Conservation (phyloP, 164 flowering plant species). For the Malania oleifera region DNA sequence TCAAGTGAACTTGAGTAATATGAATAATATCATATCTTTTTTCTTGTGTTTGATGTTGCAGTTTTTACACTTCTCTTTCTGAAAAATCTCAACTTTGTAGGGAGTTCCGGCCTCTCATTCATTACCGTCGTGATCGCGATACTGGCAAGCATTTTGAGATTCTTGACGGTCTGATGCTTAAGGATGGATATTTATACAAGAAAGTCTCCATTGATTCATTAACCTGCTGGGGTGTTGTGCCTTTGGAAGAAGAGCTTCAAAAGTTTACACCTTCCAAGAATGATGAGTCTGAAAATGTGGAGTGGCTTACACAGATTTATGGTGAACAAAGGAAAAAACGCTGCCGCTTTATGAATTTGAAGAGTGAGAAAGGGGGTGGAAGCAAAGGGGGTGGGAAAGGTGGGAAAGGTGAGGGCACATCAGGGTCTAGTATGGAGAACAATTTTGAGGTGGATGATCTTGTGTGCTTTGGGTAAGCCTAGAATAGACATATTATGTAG, state of each 20-base stretch:
- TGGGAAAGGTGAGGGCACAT: conserved; percentile 26
- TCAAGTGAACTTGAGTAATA: conserved; percentile 83
- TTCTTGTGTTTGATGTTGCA: neutral
- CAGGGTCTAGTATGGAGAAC: conserved; percentile 27
- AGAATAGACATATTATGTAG: neutral
- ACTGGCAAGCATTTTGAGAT: conserved; percentile 54
- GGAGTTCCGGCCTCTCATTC: conserved; percentile 73
- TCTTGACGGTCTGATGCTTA: conserved; percentile 82
- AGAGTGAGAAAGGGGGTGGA: conserved; percentile 28
- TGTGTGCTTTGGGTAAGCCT: conserved; percentile 72
- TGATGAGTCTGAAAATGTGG: conserved; percentile 44
- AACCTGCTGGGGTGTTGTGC: conserved; percentile 49
- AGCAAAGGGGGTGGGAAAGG: conserved; percentile 25
- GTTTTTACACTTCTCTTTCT: conserved; percentile 7
- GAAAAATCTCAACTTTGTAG: conserved; percentile 27
- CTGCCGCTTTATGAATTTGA: neutral
- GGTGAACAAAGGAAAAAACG: conserved; percentile 44
- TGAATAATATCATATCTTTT: conserved; percentile 3
- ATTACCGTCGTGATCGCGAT: conserved; percentile 64
- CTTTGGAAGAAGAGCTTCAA: conserved; percentile 67
- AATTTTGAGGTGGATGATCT: conserved; percentile 62
- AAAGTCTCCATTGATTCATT: conserved; percentile 77
- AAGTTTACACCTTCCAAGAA: conserved; percentile 51
- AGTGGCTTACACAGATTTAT: conserved; percentile 79
- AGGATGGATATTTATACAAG: conserved; percentile 85